Percentiles rank a stretch among this genome's conserved stretches.
phyloP scores from a whole-genome alignment of 2,329 filamentous ascomycete genomes.

The Monosporascus sp. region DNA sequence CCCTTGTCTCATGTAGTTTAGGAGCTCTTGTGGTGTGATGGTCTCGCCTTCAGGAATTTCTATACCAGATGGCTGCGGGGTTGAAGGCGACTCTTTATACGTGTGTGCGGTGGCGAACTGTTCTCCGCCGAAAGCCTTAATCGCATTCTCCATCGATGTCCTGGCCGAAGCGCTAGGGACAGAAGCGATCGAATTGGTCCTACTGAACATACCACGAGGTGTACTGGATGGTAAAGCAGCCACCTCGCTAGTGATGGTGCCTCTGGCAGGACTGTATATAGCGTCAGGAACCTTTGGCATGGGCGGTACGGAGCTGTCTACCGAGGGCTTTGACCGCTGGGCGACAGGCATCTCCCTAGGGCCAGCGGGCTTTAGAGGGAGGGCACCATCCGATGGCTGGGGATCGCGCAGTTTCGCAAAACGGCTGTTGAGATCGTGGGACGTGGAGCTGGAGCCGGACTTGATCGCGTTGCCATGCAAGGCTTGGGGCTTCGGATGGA shows the following conservation, averaged over 20 bases:
- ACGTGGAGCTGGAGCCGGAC: constrained; percentile 28
- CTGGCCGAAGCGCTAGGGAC: constrained; percentile 20
- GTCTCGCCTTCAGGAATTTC: constrained; percentile 48
- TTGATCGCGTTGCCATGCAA: constrained; percentile 57
- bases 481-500: constrained; percentile 64
- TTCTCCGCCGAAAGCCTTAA: constrained; percentile 25
- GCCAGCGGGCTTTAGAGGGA: constrained; percentile 40
- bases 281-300: constrained; percentile 69
- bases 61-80: constrained; percentile 39
- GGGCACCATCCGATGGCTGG: constrained; percentile 35
- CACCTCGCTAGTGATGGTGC: constrained; percentile 60
- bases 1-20: constrained; percentile 58
- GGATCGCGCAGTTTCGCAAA: constrained; percentile 52
- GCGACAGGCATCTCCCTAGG: constrained; percentile 49
- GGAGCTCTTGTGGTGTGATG: constrained; percentile 66
- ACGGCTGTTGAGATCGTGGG: constrained; percentile 48
- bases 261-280: constrained; percentile 73
- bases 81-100: constrained; percentile 23
- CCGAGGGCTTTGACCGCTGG: constrained; percentile 38
- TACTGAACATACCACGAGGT: constrained; percentile 57
- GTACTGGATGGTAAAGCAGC: constrained; percentile 62
- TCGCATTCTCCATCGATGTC: constrained; percentile 23
- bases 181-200: constrained; percentile 50
- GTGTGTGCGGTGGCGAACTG: constrained; percentile 29
- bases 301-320: constrained; percentile 48